These are phyloP conservation scores for Bothriochloa decipiens DNA, from an alignment of 176 grass and related monocot genomes.

Conservation along the genomic window DNA sequence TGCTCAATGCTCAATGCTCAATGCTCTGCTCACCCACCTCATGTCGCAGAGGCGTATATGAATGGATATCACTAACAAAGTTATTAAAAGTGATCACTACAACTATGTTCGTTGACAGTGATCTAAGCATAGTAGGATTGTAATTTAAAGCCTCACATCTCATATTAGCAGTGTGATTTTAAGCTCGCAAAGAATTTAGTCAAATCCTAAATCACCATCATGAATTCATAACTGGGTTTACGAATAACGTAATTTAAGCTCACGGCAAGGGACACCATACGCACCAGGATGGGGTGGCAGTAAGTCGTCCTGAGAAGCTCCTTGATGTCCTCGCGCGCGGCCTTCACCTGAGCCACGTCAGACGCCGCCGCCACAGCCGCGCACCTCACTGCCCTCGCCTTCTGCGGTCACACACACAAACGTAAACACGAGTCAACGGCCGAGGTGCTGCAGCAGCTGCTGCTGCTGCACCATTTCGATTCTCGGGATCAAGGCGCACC, in stretches of 20 bases:
- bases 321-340: slow-evolving; percentile 81
- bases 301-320: slow-evolving; percentile 70
- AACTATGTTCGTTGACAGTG: neutral
- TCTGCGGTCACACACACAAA: slow-evolving; percentile 31
- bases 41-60: neutral
- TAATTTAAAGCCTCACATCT: neutral
- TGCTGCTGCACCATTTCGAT: neutral
- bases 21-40: neutral
- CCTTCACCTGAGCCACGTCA: slow-evolving; percentile 70
- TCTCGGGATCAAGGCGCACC: neutral
- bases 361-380: slow-evolving; percentile 49
- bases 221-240: neutral
- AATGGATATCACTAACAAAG: neutral
- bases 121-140: neutral
- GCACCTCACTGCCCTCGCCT: slow-evolving; percentile 49
- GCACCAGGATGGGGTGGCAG: slow-evolving; percentile 94
- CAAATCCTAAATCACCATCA: neutral
- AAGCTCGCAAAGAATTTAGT: neutral
- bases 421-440: slow-evolving; percentile 15
- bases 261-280: neutral
- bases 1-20: too few species aligned
- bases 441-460: neutral
- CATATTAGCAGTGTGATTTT: neutral
- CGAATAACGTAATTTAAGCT: neutral
- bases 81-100: neutral